Percentiles rank a stretch among this genome's conserved stretches.
Evolutionary conservation across 2,329 filamentous ascomycete species (phyloP).

Genomic region (Verticillium isaacii): DNA sequence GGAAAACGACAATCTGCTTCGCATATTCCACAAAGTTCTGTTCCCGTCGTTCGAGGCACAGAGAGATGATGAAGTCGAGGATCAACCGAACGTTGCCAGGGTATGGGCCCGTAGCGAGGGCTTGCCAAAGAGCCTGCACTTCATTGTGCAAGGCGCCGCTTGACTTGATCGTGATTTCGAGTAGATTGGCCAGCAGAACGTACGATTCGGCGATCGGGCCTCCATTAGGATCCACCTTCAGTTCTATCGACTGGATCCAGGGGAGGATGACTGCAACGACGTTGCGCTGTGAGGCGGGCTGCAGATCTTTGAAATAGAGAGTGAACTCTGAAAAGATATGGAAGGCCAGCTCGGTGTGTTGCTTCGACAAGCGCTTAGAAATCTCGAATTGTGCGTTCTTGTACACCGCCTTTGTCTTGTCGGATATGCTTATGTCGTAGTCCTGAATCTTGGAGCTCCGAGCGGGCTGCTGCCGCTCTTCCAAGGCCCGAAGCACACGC

Average conservation of each 20-base stretch:
- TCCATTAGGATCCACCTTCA: conserved; percentile 87
- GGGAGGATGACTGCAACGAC: conserved; percentile 91
- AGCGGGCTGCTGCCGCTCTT: conserved; percentile 68
- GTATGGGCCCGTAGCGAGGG: conserved; percentile 86
- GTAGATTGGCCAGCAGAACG: conserved; percentile 87
- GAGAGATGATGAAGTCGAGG: conserved; percentile 90
- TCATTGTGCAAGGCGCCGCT: conserved; percentile 89
- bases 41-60: conserved; percentile 89
- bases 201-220: conserved; percentile 89
- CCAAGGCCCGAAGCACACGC: conserved; percentile 72
- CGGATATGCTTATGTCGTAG: conserved; percentile 96
- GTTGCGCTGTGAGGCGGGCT: conserved; percentile 80
- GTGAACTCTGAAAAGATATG: conserved; percentile 96
- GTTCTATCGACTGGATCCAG: conserved; percentile 92
- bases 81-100: conserved; percentile 92
- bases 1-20: conserved; percentile 95
- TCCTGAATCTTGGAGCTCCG: conserved; percentile 89
- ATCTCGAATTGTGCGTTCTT: conserved; percentile 97
- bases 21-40: conserved; percentile 98
- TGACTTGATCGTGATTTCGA: conserved; percentile 93
- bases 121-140: conserved; percentile 96
- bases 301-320: conserved; percentile 82
- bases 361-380: conserved; percentile 81
- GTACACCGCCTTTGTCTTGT: conserved; percentile 97
- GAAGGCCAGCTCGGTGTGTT: conserved; percentile 85